Conservation (phyloP, 106 monocot species). For the Dioscorea zingiberensis region DNA sequence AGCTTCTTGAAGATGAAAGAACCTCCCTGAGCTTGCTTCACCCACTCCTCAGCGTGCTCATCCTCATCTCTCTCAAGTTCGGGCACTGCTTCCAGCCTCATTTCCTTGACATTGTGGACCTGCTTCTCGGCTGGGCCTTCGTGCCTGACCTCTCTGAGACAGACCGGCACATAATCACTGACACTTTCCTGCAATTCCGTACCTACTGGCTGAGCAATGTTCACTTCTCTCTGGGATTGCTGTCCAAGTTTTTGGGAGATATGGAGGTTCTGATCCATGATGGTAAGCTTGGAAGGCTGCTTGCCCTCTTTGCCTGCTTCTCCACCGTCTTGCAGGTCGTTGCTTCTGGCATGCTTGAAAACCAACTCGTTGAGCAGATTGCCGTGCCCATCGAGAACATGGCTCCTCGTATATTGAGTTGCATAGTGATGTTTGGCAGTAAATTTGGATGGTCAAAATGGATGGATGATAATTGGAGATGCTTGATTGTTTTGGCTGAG, state of each 20-base stretch:
- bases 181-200: conserved; percentile 77
- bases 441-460: conserved; percentile 60
- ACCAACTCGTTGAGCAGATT: conserved; percentile 43
- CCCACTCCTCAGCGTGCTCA: conserved; percentile 53
- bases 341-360: conserved; percentile 48
- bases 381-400: conserved; percentile 44
- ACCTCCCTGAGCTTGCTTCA: conserved; percentile 64
- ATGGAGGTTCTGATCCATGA: conserved; percentile 84
- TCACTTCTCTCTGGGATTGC: conserved; percentile 66
- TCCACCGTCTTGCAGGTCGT: conserved; percentile 71
- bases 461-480: conserved; percentile 60
- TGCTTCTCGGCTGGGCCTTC: conserved; percentile 96
- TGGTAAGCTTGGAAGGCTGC: conserved; percentile 36
- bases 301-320: conserved; percentile 86
- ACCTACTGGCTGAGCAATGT: conserved; percentile 77
- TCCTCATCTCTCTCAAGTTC: conserved; percentile 64
- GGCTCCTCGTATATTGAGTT: conserved; percentile 60
- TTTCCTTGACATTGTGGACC: conserved; percentile 80
- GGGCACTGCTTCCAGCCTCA: conserved; percentile 68
- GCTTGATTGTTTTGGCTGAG: conserved; percentile 68
- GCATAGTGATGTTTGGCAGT: conserved; percentile 40
- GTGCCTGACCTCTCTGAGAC: conserved; percentile 74
- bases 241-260: conserved; percentile 87
- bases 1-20: conserved; percentile 92
- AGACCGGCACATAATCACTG: conserved; percentile 48